Base-by-base conservation (phyloP, 169 alveolate genomes). In the Plasmodium ovale region DNA sequence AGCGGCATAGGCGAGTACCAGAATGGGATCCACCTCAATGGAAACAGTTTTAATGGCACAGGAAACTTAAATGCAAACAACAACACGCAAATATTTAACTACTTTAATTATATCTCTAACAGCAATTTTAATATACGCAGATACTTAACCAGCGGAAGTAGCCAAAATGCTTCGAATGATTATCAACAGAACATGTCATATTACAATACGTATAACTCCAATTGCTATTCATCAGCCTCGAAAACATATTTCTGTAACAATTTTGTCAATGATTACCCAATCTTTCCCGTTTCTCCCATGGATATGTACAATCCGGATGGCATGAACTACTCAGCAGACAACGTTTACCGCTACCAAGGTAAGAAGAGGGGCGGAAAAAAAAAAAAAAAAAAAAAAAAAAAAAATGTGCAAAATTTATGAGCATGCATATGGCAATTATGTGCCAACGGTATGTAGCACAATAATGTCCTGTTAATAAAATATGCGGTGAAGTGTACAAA, bases 101-200 rank as follows among this genome's bases (percentile, higher is more conserved):
- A 71, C 23, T 71, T 53, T n/a, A 71, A 71, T 33, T 53, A 71
- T 71, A 58, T 71, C 9, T 71, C 70, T 19, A 71, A 71, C n/a
- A 51, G 33, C 37, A 71, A 51, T 54, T 71, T 31, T 33, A 54
- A 54, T 19, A 71, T 71, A n/a, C 49, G 42, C 51, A 51, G 68
- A 56, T 71, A 53, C 23, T 56, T 35, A 71, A 33, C 69, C 1
- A 71, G 53, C 23, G 31, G 25, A 29, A 47, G 7, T 51, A 53
- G 27, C 4, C 42, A 23, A 10, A 70, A 70, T 49, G 4, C 16
- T 33, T 33, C 16, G 6, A 53, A 53, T 53, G 69, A 51, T 53
- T 53, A 71, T 19, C 87, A 71, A 21, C 87, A 71, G 54, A 51
- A 54, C 6, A 71, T 71, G 12, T 31, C 87, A 5, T 71, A 53